Percentiles rank a stretch among this genome's conserved stretches.
Conservation (phyloP, 495 filamentous ascomycete species). For the Tuber microsphaerosporum region DNA sequence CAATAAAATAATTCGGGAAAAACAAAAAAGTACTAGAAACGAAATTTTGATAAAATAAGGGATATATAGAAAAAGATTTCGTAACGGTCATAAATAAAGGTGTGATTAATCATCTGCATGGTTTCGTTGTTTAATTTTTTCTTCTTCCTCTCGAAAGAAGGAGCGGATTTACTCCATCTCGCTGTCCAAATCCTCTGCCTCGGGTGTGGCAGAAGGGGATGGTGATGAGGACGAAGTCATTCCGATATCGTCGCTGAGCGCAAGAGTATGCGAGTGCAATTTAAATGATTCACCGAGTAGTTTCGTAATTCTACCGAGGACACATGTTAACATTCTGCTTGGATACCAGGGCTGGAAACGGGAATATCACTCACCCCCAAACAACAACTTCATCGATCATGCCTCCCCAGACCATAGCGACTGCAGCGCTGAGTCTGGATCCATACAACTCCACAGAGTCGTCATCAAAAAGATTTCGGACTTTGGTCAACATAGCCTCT, state of each 20-base stretch:
- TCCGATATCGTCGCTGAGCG: conserved; percentile 76
- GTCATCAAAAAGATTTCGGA: conserved; percentile 87
- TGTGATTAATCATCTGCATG: not conserved
- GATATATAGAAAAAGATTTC: conserved; percentile 31
- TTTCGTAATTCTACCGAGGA: conserved; percentile 70
- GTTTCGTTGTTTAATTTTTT: conserved; percentile 23
- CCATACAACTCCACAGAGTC: conserved; percentile 70
- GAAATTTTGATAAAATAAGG: conserved; percentile 23
- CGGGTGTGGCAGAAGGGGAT: conserved; percentile 37
- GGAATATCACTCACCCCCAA: conserved; percentile 67
- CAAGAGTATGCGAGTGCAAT: conserved; percentile 85
- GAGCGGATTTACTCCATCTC: conserved; percentile 29
- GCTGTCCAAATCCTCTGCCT: conserved; percentile 40
- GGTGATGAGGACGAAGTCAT: conserved; percentile 40
- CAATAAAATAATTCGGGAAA: conserved; percentile 20
- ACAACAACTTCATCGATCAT: conserved; percentile 99
- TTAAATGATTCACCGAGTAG: conserved; percentile 98
- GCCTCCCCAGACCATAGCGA: conserved; percentile 91
- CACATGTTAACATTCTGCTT: conserved; percentile 47
- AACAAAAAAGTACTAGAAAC: conserved; percentile 17
- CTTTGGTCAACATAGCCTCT: conserved; percentile 87
- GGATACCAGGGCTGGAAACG: conserved; percentile 10
- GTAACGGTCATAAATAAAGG: conserved; percentile 27
- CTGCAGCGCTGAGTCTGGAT: conserved; percentile 78
- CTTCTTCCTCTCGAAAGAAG: conserved; percentile 6